Evolutionary conservation across 495 filamentous ascomycete species (phyloP).

Genomic region (Talaromyces adpressus): DNA sequence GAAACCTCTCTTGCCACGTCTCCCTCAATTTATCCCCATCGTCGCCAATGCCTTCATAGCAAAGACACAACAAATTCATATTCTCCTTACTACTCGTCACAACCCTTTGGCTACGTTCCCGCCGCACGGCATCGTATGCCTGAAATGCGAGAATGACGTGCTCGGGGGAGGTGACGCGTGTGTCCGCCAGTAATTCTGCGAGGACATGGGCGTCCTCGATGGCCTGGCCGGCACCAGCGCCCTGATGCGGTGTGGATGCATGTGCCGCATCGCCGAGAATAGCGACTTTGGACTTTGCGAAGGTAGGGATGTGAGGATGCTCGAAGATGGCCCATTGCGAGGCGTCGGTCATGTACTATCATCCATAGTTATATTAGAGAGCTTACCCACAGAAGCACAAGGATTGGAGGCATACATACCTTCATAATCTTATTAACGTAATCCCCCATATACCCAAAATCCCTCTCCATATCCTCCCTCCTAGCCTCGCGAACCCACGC

Average conservation of each 20-base stretch:
- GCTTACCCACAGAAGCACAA: not conserved
- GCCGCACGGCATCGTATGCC: constrained; percentile 53
- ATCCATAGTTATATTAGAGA: constrained; percentile 1
- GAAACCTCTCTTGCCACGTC: constrained; percentile 32
- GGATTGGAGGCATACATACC: constrained; percentile 17
- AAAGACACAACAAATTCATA: constrained; percentile 34
- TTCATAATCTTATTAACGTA: constrained; percentile 38
- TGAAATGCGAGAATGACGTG: constrained; percentile 39
- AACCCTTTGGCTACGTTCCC: constrained; percentile 44
- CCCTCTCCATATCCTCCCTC: constrained; percentile 48
- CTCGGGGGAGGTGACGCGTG: not conserved
- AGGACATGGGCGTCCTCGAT: constrained; percentile 63
- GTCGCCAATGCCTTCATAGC: constrained; percentile 30
- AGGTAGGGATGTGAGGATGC: constrained; percentile 47
- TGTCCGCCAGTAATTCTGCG: constrained; percentile 47
- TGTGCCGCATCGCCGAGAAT: constrained; percentile 67
- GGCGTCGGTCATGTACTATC: constrained; percentile 35
- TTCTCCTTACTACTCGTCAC: constrained; percentile 33
- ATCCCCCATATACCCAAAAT: constrained; percentile 48
- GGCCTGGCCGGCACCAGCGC: constrained; percentile 59
- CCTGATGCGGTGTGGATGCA: constrained; percentile 63
- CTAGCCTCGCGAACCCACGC: constrained; percentile 51
- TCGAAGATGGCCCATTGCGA: constrained; percentile 61
- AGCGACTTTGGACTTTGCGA: constrained; percentile 44
- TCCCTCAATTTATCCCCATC: constrained; percentile 36